Percentiles rank a stretch among this genome's conserved stretches.
These are phyloP conservation scores for Xylariaceae sp. DNA, from an alignment of 2,329 filamentous ascomycete species.

Conservation along the genomic window DNA sequence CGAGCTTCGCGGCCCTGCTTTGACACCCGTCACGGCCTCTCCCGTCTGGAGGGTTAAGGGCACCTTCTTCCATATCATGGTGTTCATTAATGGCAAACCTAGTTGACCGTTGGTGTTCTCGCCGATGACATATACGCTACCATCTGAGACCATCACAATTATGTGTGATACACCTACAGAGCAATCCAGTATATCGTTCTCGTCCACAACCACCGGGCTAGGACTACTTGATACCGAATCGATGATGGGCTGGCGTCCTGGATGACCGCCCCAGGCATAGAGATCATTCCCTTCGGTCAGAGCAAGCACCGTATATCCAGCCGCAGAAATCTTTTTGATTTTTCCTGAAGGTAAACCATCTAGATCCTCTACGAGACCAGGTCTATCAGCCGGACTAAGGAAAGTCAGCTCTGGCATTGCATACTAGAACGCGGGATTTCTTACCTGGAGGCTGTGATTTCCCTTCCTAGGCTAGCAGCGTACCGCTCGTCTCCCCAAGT, in stretches of 20 bases:
- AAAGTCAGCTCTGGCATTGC: slow-evolving; percentile 18
- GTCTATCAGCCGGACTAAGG: slow-evolving; percentile 52
- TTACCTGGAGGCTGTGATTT: slow-evolving; percentile 47
- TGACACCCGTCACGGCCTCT: slow-evolving; percentile 48
- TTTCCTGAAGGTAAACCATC: slow-evolving; percentile 55
- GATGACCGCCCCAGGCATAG: slow-evolving; percentile 66
- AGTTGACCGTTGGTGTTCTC: slow-evolving; percentile 65
- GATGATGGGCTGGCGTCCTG: slow-evolving; percentile 43
- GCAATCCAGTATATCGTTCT: slow-evolving; percentile 61
- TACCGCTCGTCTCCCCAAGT: slow-evolving; percentile 66
- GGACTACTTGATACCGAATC: slow-evolving; percentile 43
- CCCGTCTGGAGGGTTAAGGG: slow-evolving; percentile 36
- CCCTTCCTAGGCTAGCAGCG: slow-evolving; percentile 60
- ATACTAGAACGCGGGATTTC: neutral
- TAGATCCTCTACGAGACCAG: slow-evolving; percentile 55
- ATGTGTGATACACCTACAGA: slow-evolving; percentile 64
- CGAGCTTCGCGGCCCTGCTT: slow-evolving; percentile 55
- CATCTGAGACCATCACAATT: slow-evolving; percentile 57
- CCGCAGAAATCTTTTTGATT: slow-evolving; percentile 59
- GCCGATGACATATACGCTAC: slow-evolving; percentile 61
- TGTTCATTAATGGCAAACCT: slow-evolving; percentile 47
- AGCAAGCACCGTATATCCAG: slow-evolving; percentile 63
- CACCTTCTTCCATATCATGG: slow-evolving; percentile 46
- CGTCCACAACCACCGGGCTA: slow-evolving; percentile 53
- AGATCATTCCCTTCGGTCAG: slow-evolving; percentile 62